Evolutionary conservation across 306 rosid species (phyloP).

Genomic region (Parietaria judaica): DNA sequence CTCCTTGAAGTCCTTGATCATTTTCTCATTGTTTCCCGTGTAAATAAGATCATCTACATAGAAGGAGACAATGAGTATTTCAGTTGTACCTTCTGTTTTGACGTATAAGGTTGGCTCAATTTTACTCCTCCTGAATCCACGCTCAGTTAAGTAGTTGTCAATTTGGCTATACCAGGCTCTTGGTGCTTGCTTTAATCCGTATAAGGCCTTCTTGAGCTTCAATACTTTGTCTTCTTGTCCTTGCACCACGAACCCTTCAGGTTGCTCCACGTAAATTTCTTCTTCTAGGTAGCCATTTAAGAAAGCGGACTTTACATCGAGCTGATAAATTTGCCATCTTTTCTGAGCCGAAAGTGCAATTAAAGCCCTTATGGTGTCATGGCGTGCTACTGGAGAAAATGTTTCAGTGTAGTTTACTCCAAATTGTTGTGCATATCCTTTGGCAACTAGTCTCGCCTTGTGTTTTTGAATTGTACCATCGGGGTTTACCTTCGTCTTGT

Average conservation of each 20-base stretch:
- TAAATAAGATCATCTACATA: no score
- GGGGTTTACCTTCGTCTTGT: constrained; percentile 1
- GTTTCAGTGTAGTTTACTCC: background rate
- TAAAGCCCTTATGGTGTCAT: no score
- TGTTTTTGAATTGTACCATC: constrained; percentile 4
- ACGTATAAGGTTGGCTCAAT: no score
- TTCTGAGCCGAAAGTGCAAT: no score
- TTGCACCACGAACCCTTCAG: no score
- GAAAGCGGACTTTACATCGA: no score
- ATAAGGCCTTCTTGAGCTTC: background rate
- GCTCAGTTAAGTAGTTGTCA: background rate
- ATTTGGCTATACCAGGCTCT: background rate
- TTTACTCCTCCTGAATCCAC: background rate
- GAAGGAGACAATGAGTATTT: background rate
- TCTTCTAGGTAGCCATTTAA: no score
- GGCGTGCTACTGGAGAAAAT: background rate
- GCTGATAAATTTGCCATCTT: no score
- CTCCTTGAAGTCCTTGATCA: no score
- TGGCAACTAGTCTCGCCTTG: background rate
- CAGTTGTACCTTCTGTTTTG: background rate
- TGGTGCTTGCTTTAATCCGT: background rate
- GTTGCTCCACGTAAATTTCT: no score
- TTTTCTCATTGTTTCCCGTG: no score
- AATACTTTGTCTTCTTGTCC: no score
- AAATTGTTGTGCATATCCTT: background rate